Evolutionary conservation across 345 rosid species (phyloP).

Genomic region (Toxicodendron radicans): DNA sequence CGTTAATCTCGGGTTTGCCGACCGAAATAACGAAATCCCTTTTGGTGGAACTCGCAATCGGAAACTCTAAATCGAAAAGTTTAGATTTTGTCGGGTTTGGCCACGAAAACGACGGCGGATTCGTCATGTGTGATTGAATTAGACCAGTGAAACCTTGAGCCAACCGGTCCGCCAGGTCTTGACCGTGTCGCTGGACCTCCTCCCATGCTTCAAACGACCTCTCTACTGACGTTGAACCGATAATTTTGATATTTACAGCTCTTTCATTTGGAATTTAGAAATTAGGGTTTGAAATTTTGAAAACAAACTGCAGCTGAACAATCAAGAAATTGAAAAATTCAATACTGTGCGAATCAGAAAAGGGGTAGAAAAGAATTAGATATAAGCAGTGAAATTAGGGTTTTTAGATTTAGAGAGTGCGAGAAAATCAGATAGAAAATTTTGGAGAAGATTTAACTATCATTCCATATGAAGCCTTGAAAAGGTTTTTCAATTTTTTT

Average conservation of each 20-base stretch:
- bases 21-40: constrained; percentile 45
- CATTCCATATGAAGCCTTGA: no score
- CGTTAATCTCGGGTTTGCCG: constrained; percentile 48
- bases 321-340: no score
- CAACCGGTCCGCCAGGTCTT: constrained; percentile 82
- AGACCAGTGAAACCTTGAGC: constrained; percentile 89
- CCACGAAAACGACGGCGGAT: constrained; percentile 74
- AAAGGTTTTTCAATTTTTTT: no score
- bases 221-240: constrained; percentile 67
- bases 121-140: constrained; percentile 61
- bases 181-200: constrained; percentile 93
- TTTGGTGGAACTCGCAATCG: constrained; percentile 42
- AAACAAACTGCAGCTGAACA: no score
- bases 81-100: constrained; percentile 57
- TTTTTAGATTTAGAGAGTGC: background rate
- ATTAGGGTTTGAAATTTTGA: constrained; percentile 12
- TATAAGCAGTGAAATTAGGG: background rate
- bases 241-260: constrained; percentile 2
- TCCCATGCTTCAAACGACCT: constrained; percentile 97
- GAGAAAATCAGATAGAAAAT: background rate
- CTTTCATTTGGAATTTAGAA: constrained; percentile 5
- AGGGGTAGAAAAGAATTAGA: background rate
- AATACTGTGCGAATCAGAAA: background rate
- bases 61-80: constrained; percentile 72
- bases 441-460: no score